Percentiles rank a stretch among this genome's conserved stretches.
These are phyloP conservation scores for Yarrowia keelungensis DNA, from an alignment of 805 yeast genomes.

Conservation along the genomic window DNA sequence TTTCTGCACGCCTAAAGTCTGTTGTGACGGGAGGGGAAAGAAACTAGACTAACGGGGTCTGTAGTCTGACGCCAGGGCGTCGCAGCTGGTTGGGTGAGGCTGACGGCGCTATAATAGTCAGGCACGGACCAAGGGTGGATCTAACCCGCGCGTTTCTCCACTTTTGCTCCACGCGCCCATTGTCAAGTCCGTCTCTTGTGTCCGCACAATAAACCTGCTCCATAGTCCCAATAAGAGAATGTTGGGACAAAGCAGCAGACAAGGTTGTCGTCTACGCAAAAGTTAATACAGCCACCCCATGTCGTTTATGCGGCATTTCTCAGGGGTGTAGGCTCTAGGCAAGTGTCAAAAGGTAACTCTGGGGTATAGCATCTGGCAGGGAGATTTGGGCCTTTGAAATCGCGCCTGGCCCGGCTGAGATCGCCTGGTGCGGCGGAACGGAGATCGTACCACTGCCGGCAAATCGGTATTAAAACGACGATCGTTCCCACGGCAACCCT, in stretches of 20 bases:
- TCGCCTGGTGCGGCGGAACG: no score
- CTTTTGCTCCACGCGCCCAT: no score
- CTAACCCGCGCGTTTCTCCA: no score
- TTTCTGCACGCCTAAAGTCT: slow-evolving; percentile 23
- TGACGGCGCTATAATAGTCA: slow-evolving; percentile 19
- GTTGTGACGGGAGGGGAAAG: slow-evolving; percentile 11
- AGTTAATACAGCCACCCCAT: slow-evolving; percentile 29
- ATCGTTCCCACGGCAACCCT: slow-evolving; percentile 10
- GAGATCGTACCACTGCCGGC: not conserved
- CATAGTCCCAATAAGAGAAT: not conserved
- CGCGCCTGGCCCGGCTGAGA: no score
- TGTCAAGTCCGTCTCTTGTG: no score
- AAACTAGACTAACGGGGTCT: slow-evolving; percentile 24
- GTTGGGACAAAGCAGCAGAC: slow-evolving; percentile 7
- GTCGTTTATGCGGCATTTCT: slow-evolving; percentile 33
- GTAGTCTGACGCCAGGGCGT: not conserved
- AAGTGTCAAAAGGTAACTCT: not conserved
- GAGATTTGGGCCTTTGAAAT: no score
- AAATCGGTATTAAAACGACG: not conserved
- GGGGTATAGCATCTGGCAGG: not conserved
- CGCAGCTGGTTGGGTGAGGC: not conserved
- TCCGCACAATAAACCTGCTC: no score
- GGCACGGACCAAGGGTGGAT: not conserved
- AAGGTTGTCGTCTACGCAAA: slow-evolving; percentile 29
- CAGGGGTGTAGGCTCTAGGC: slow-evolving; percentile 17